A percentile compares a stretch with the other conserved stretches of the same genome.
Conservation (phyloP, 495 filamentous ascomycete species). For the Xylaria intraflava region DNA sequence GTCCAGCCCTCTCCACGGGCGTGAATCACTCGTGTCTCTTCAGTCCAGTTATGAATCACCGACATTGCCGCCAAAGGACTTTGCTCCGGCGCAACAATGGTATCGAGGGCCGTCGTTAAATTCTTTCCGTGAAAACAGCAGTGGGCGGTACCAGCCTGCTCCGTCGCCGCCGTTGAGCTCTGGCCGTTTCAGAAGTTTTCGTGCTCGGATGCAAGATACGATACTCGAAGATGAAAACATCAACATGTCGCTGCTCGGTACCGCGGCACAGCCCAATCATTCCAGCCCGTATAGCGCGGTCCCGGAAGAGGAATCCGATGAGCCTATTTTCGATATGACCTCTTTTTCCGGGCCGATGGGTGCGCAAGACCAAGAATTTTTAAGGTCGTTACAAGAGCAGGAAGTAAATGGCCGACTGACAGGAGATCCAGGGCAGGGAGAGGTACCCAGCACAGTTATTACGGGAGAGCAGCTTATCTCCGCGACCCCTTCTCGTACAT, state of each 20-base stretch:
- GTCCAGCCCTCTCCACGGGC: constrained; percentile 22
- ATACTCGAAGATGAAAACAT: constrained; percentile 42
- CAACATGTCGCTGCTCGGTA: constrained; percentile 33
- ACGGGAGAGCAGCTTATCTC: constrained; percentile 37
- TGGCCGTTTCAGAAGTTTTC: constrained; percentile 21
- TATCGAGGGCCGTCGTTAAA: constrained; percentile 14
- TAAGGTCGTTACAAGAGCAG: constrained; percentile 33
- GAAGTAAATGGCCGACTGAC: constrained; percentile 43
- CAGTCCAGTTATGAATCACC: constrained; percentile 26
- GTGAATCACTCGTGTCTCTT: constrained; percentile 39
- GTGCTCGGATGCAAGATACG: constrained; percentile 25
- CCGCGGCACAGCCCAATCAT: constrained; percentile 28
- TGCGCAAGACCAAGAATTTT: constrained; percentile 32
- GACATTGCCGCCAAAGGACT: constrained; percentile 4
- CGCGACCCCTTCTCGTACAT: constrained; percentile 23
- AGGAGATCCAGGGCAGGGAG: constrained; percentile 43
- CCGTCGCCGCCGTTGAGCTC: constrained; percentile 14
- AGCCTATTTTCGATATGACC: constrained; percentile 33
- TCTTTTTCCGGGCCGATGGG: constrained; percentile 32
- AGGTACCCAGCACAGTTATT: constrained; percentile 31
- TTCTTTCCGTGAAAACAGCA: constrained; percentile 16
- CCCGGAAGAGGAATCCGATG: constrained; percentile 11
- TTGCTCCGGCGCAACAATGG: constrained; percentile 1
- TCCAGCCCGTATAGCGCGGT: constrained; percentile 12
- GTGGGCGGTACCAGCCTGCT: constrained; percentile 32